Percentiles rank a stretch among this genome's conserved stretches.
Conservation (phyloP, 2,329 filamentous ascomycete species). For the Penicillium sp. region DNA sequence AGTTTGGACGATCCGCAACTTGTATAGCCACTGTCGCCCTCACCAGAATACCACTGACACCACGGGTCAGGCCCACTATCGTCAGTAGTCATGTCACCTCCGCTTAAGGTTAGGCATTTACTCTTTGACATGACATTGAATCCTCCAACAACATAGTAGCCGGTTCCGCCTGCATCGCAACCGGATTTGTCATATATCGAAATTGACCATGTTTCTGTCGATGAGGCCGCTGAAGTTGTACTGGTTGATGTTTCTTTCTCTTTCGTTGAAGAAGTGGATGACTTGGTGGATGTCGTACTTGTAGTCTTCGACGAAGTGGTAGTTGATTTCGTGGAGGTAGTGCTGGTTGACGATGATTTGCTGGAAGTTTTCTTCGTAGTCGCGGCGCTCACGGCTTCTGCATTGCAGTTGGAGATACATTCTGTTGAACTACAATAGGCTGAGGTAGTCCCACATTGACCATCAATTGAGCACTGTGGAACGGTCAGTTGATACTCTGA, state of each 20-base stretch:
- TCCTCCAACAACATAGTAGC: constrained; percentile 13
- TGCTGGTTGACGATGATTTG: not conserved
- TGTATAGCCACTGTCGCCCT: not conserved
- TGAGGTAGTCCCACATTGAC: not conserved
- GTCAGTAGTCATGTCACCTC: not conserved
- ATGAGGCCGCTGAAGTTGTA: not conserved
- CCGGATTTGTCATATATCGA: constrained; percentile 7
- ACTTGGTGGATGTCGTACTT: not conserved
- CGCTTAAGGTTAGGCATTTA: constrained; percentile 4
- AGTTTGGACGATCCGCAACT: constrained; percentile 6
- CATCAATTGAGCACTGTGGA: not conserved
- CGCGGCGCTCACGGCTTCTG: not conserved
- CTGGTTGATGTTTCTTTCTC: not conserved
- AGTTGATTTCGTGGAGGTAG: not conserved
- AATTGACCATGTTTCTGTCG: constrained; percentile 1
- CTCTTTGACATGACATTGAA: not conserved
- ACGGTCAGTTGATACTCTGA: not conserved
- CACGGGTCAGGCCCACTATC: not conserved
- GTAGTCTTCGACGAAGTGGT: not conserved
- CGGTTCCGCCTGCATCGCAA: constrained; percentile 6
- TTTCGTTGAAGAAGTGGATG: not conserved
- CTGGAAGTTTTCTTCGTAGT: not conserved
- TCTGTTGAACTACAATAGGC: not conserved
- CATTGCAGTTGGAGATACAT: not conserved
- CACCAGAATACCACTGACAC: constrained; percentile 1